Evolutionary conservation across 352 stramenopile genomes (phyloP).

Genomic region (Phytophthora pistaciae): DNA sequence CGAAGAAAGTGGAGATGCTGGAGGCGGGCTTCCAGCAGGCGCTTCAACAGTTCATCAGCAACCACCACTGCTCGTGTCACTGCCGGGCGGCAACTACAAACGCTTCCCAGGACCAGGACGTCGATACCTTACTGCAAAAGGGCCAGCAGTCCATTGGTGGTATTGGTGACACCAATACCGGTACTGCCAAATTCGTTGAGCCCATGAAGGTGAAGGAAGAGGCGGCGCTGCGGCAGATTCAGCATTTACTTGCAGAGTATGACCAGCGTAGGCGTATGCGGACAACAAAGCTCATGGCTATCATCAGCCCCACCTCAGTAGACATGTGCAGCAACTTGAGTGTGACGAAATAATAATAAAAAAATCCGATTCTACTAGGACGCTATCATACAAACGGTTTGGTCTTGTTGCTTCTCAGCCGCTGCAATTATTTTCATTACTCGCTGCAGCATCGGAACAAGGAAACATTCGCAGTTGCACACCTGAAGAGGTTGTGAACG

Average conservation of each 20-base stretch:
- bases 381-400: too few relatives aligned
- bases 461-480: too few relatives aligned
- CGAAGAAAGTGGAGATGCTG: conserved; percentile 71
- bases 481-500: too few relatives aligned
- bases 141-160: not conserved
- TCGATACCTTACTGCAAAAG: not conserved
- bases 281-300: conserved; percentile 2
- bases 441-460: too few relatives aligned
- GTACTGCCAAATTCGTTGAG: not conserved
- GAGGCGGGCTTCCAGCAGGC: conserved; percentile 47
- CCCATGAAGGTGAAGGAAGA: not conserved
- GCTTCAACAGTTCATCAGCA: conserved; percentile 9
- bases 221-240: conserved; percentile 6
- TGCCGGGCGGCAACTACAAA: not conserved
- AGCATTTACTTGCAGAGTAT: conserved; percentile 15
- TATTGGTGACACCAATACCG: not conserved
- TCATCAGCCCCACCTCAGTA: not conserved
- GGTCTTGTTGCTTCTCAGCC: too few relatives aligned
- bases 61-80: conserved; percentile 3
- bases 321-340: not conserved
- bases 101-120: not conserved
- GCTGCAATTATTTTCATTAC: too few relatives aligned
- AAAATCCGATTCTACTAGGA: not conserved
- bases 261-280: conserved; percentile 8
- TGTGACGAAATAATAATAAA: not conserved